A percentile compares a stretch with the other conserved stretches of the same genome.
Evolutionary conservation across 2,329 filamentous ascomycete genomes (phyloP).

Genomic region (Penicillium rolfsii): DNA sequence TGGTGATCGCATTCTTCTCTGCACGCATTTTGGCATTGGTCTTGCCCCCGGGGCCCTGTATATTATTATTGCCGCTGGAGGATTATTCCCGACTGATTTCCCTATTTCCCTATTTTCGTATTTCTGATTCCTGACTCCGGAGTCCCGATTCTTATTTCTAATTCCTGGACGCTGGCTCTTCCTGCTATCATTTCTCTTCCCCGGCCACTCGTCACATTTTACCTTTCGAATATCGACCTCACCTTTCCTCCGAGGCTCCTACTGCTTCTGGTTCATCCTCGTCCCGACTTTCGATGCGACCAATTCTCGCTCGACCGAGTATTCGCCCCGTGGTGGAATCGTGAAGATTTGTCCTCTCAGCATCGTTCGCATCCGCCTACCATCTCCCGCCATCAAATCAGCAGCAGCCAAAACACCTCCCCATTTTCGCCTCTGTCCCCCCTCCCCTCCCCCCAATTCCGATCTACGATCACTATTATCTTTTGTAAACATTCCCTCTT

Average conservation of each 20-base stretch:
- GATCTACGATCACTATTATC: not conserved
- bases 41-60: not conserved
- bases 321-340: not conserved
- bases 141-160: not conserved
- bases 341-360: not conserved
- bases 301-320: not conserved
- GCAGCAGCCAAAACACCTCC: not conserved
- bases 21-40: not conserved
- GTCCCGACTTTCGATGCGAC: not conserved
- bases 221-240: not conserved
- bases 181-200: constrained; percentile 1
- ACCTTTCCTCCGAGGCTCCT: not conserved
- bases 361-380: not conserved
- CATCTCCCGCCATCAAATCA: constrained; percentile 1
- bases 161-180: not conserved
- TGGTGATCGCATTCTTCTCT: constrained; percentile 27
- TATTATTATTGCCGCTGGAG: constrained; percentile 4
- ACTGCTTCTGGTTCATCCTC: not conserved
- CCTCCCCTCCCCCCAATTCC: not conserved
- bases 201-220: constrained; percentile 1
- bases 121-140: constrained; percentile 3
- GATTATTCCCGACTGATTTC: not conserved
- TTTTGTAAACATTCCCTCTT: not conserved
- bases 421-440: not conserved
- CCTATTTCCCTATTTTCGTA: constrained; percentile 1